Conservation (phyloP, 148 eudicot genomes). For the Vaccinium corymbosum region DNA sequence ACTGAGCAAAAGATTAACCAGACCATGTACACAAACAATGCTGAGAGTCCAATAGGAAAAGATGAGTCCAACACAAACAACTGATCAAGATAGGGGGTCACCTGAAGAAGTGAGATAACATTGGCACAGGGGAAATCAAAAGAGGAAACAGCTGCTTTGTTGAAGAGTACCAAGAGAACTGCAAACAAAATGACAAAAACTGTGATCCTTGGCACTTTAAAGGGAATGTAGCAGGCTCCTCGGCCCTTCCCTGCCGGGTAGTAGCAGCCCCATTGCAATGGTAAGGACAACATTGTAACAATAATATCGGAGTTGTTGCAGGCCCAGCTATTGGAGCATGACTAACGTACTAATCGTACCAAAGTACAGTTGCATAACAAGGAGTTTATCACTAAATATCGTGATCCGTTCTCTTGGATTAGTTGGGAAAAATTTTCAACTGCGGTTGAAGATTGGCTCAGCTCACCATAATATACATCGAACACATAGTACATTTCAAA, state of each 20-base stretch:
- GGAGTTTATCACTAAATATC: not conserved
- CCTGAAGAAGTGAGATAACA: slow-evolving; percentile 85
- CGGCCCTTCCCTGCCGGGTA: not conserved
- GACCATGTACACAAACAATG: not conserved
- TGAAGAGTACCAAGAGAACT: slow-evolving; percentile 69
- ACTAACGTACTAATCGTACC: not conserved
- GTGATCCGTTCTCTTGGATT: too few relatives aligned
- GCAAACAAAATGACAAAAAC: slow-evolving; percentile 25
- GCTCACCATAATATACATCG: too few relatives aligned
- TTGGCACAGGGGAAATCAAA: slow-evolving; percentile 68
- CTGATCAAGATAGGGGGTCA: slow-evolving; percentile 15
- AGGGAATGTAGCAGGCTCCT: not conserved
- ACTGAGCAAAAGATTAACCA: not conserved
- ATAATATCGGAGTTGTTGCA: not conserved
- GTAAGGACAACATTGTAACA: not conserved
- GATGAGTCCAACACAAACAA: not conserved
- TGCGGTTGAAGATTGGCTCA: too few relatives aligned
- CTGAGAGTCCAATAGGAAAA: not conserved
- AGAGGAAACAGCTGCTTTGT: slow-evolving; percentile 82
- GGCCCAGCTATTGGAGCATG: not conserved
- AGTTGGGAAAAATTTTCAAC: too few relatives aligned
- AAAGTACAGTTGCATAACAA: not conserved
- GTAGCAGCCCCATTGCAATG: not conserved
- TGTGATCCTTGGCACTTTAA: not conserved
- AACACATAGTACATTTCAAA: too few relatives aligned